phyloP scores from a whole-genome alignment of 148 eudicot genomes.

The Pharnaceum exiguum region DNA sequence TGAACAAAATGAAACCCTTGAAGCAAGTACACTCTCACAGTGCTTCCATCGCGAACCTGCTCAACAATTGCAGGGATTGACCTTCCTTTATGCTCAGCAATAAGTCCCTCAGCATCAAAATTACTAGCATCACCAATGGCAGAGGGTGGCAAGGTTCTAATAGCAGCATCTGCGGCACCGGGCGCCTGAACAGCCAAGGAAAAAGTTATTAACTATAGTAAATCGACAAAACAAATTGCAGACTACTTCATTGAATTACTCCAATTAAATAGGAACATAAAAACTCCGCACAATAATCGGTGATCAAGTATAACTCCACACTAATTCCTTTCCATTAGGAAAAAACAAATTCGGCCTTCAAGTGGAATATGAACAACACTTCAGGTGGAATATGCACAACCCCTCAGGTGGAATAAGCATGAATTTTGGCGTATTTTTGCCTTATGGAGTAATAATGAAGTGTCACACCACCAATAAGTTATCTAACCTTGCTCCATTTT shows the following conservation, averaged over 20 bases:
- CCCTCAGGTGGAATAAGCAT: not conserved
- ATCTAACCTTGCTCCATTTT: slow-evolving; percentile 82
- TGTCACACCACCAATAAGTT: not conserved
- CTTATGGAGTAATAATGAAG: not conserved
- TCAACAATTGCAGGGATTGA: slow-evolving; percentile 83
- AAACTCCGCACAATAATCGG: too few relatives aligned
- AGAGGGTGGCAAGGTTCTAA: slow-evolving; percentile 87
- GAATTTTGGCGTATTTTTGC: not conserved
- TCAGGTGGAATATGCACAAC: not conserved
- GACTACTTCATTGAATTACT: too few relatives aligned
- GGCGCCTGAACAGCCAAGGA: slow-evolving; percentile 41
- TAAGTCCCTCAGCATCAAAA: slow-evolving; percentile 55
- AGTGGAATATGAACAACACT: too few relatives aligned
- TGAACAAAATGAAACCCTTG: slow-evolving; percentile 82
- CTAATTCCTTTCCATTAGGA: too few relatives aligned
- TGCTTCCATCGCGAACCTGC: slow-evolving; percentile 95
- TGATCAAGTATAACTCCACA: too few relatives aligned
- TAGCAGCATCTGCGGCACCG: slow-evolving; percentile 82
- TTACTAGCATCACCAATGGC: slow-evolving; percentile 68
- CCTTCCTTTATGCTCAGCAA: slow-evolving; percentile 59
- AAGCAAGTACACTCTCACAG: slow-evolving; percentile 78
- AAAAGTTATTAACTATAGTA: not conserved
- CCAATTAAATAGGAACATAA: too few relatives aligned
- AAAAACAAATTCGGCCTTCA: too few relatives aligned
- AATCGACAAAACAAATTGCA: too few relatives aligned